Percentiles rank a stretch among this genome's conserved stretches.
These are phyloP conservation scores for Neurospora sp. DNA, from an alignment of 495 filamentous ascomycete genomes.

Conservation along the genomic window DNA sequence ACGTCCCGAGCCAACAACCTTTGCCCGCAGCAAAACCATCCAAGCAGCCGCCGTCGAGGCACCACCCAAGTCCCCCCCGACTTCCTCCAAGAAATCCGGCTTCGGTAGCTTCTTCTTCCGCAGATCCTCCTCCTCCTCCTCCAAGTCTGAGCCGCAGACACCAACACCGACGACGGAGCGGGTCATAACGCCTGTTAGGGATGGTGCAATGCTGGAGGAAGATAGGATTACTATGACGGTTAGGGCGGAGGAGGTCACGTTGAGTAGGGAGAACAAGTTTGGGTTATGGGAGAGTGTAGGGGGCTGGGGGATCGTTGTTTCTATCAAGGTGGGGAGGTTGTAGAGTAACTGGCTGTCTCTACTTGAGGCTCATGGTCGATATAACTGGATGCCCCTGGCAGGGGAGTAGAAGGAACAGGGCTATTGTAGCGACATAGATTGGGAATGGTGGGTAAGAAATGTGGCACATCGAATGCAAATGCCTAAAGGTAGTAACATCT, in stretches of 20 bases:
- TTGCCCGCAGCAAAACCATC: background rate
- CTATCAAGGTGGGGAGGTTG: slow-evolving; percentile 10
- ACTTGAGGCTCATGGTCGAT: no score
- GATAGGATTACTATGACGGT: slow-evolving; percentile 28
- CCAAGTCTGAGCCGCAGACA: background rate
- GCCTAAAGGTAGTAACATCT: no score
- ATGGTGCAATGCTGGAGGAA: slow-evolving; percentile 1
- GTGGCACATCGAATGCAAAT: no score
- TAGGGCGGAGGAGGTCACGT: slow-evolving; percentile 40
- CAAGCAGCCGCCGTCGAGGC: background rate
- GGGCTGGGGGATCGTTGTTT: slow-evolving; percentile 41
- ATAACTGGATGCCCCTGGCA: no score
- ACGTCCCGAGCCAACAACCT: background rate
- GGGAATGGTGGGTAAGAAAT: no score
- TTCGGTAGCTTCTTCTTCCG: background rate
- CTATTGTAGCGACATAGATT: no score
- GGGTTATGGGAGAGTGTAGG: slow-evolving; percentile 41
- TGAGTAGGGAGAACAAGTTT: slow-evolving; percentile 42
- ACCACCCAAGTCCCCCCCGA: background rate
- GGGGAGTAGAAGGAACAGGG: no score
- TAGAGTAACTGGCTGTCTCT: background rate
- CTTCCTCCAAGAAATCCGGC: background rate
- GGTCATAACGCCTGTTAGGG: background rate
- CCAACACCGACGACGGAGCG: background rate
- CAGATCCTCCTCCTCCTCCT: background rate